A percentile compares a stretch with the other conserved stretches of the same genome.
phyloP scores from a whole-genome alignment of 176 grass and related monocot species.

The Avena sativa region DNA sequence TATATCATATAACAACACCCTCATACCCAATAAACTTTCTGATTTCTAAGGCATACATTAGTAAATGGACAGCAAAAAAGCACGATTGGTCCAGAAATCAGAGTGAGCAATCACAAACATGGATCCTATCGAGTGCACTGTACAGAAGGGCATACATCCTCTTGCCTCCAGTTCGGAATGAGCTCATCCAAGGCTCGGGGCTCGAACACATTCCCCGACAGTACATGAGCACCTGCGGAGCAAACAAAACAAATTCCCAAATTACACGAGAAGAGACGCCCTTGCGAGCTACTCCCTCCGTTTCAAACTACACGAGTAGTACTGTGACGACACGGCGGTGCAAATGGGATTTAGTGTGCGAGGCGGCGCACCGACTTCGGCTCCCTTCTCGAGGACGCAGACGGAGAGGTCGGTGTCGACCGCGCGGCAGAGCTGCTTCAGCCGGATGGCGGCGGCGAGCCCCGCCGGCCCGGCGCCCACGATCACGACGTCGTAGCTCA shows the following conservation, averaged over 20 bases:
- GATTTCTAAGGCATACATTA: neutral
- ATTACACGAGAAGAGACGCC: neutral
- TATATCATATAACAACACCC: neutral
- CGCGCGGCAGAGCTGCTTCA: slow-evolving; percentile 85
- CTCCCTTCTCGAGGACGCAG: slow-evolving; percentile 85
- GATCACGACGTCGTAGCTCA: slow-evolving; percentile 88
- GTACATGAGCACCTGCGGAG: slow-evolving; percentile 73
- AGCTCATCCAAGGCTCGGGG: slow-evolving; percentile 84
- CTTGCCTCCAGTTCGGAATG: slow-evolving; percentile 81
- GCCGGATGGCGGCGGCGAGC: slow-evolving; percentile 79
- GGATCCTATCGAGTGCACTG: slow-evolving; percentile 1
- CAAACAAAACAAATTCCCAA: neutral
- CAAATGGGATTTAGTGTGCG: neutral
- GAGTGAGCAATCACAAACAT: neutral
- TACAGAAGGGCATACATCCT: slow-evolving; percentile 65
- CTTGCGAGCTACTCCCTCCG: neutral
- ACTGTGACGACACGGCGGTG: neutral
- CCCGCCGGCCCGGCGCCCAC: slow-evolving; percentile 88
- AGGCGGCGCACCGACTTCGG: slow-evolving; percentile 76
- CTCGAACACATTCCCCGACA: slow-evolving; percentile 97
- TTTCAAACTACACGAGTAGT: neutral
- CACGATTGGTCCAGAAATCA: neutral
- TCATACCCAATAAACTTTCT: neutral
- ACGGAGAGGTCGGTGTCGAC: slow-evolving; percentile 83
- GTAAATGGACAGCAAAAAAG: slow-evolving; percentile 17